Conservation (phyloP, 2,329 filamentous ascomycete species). For the Trichophyton simii region DNA sequence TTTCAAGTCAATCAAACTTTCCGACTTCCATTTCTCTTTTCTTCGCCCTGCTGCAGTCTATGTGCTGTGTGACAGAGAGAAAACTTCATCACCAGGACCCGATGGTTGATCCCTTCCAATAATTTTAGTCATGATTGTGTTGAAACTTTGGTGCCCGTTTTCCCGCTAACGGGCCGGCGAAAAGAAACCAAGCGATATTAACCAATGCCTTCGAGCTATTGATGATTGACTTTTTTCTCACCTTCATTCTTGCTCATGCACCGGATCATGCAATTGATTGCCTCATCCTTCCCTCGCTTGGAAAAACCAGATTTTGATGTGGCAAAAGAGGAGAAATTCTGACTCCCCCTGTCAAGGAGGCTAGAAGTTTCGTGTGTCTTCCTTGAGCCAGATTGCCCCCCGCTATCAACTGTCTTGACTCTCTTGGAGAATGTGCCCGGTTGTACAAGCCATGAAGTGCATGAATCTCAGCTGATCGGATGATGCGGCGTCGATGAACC, state of each 20-base stretch:
- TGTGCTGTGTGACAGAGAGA: neutral
- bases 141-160: neutral
- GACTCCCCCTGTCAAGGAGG: neutral
- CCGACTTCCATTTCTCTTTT: neutral
- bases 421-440: neutral
- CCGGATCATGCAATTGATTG: neutral
- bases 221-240: neutral
- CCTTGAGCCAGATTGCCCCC: neutral
- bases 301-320: slow-evolving; percentile 8
- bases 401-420: neutral
- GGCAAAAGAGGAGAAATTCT: slow-evolving; percentile 7
- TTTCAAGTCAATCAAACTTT: neutral
- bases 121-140: neutral
- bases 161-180: neutral
- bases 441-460: slow-evolving; percentile 6
- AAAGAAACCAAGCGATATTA: neutral
- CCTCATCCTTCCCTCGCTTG: neutral
- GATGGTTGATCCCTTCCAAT: neutral
- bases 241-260: neutral
- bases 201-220: neutral
- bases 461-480: slow-evolving; percentile 7
- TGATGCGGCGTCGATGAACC: slow-evolving; percentile 1
- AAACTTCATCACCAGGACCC: neutral
- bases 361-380: neutral
- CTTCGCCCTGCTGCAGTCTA: neutral